A percentile compares a stretch with the other conserved stretches of the same genome.
phyloP scores from a whole-genome alignment of 495 filamentous ascomycete species.

The Choiromyces venosus region DNA sequence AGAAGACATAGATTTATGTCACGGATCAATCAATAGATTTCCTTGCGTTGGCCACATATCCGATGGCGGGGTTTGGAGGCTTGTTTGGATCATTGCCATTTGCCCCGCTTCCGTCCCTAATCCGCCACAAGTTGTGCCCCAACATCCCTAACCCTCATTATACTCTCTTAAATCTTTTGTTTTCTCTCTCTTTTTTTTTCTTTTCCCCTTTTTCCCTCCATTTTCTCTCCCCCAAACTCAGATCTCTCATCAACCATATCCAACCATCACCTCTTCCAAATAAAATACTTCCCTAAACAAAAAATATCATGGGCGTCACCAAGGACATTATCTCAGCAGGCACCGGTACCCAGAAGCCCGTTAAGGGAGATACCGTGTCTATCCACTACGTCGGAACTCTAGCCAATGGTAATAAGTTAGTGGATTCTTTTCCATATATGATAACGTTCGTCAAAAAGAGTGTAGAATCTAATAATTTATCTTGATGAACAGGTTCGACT shows the following conservation, averaged over 20 bases:
- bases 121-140: background rate
- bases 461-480: background rate
- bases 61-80: background rate
- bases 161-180: background rate
- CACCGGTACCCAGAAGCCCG: slow-evolving; percentile 48
- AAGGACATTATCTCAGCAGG: slow-evolving; percentile 49
- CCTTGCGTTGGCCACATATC: background rate
- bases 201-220: background rate
- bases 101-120: background rate
- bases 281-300: slow-evolving; percentile 7
- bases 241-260: background rate
- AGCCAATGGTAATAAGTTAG: slow-evolving; percentile 44
- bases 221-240: background rate
- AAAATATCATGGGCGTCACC: slow-evolving; percentile 52
- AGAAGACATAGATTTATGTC: background rate
- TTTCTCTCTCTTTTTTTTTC: background rate
- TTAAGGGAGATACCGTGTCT: slow-evolving; percentile 52
- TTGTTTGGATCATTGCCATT: background rate
- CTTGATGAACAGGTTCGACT: slow-evolving; percentile 55
- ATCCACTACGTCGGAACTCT: slow-evolving; percentile 64
- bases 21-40: background rate
- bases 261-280: background rate
- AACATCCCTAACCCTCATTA: background rate
- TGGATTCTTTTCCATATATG: background rate
- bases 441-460: background rate